phyloP scores from a whole-genome alignment of 2,329 filamentous ascomycete species.

The Chalaropsis ovoidea region DNA sequence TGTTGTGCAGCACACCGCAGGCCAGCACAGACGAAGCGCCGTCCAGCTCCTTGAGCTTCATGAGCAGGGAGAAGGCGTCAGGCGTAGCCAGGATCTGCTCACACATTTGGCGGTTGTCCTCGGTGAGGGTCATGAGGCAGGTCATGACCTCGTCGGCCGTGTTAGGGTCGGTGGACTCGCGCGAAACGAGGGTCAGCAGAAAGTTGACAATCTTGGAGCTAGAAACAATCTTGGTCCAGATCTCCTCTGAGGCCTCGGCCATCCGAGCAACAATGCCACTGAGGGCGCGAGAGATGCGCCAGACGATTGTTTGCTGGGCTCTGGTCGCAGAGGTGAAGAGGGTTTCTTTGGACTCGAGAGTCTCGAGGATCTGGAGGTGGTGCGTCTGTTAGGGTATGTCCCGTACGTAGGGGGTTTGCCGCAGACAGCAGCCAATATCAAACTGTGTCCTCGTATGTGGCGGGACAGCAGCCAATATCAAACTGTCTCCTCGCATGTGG shows the following conservation, averaged over 20 bases:
- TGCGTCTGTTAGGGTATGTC: background rate
- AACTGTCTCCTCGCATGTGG: constrained; percentile 8
- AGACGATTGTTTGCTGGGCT: constrained; percentile 44
- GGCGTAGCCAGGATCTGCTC: constrained; percentile 44
- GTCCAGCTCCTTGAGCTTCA: constrained; percentile 40
- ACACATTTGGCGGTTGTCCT: constrained; percentile 48
- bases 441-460: constrained; percentile 4
- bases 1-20: constrained; percentile 53
- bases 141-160: constrained; percentile 36
- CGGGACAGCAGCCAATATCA: background rate
- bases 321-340: constrained; percentile 42
- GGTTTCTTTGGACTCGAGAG: constrained; percentile 35
- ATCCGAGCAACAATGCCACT: constrained; percentile 45
- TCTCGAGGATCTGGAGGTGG: constrained; percentile 36
- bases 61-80: constrained; percentile 42
- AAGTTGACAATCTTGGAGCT: constrained; percentile 43
- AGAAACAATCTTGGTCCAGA: constrained; percentile 44
- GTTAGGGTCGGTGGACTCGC: constrained; percentile 34
- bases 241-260: constrained; percentile 51
- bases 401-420: too few species aligned
- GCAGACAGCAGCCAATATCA: background rate
- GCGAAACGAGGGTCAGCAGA: constrained; percentile 44
- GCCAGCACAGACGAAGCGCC: constrained; percentile 45
- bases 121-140: constrained; percentile 48
- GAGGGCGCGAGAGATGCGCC: constrained; percentile 46